These are phyloP conservation scores for Akanthomyces muscarius DNA, from an alignment of 2,329 filamentous ascomycete species.

Conservation along the genomic window DNA sequence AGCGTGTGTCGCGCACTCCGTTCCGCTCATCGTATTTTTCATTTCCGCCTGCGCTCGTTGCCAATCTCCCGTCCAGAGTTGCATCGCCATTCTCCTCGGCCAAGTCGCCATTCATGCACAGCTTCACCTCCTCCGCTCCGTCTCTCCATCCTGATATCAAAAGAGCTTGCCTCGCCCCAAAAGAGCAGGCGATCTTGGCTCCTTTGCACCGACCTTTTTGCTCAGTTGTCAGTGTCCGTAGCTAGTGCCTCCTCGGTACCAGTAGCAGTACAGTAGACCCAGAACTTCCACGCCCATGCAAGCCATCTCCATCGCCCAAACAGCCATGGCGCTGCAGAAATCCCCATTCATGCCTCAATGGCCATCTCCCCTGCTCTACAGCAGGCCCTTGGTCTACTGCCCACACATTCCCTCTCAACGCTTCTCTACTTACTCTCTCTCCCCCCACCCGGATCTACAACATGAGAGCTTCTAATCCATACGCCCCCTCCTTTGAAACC, in stretches of 20 bases:
- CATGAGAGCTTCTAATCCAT: not conserved
- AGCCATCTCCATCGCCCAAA: constrained; percentile 9
- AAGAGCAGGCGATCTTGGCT: no score
- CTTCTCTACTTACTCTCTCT: not conserved
- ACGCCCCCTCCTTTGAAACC: not conserved
- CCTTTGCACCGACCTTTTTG: no score
- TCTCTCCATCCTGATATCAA: no score
- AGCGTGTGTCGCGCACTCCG: no score
- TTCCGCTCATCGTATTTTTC: no score
- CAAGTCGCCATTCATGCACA: not conserved
- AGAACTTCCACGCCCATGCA: not conserved
- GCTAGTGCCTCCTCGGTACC: not conserved
- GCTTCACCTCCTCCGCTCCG: not conserved
- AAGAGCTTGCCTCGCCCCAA: no score
- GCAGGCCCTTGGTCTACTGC: no score
- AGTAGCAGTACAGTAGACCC: not conserved
- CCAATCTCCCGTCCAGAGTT: no score
- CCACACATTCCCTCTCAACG: not conserved
- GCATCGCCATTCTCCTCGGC: not conserved
- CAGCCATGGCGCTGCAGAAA: constrained; percentile 5
- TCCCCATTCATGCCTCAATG: not conserved
- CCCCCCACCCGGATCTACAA: not conserved
- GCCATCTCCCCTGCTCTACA: not conserved
- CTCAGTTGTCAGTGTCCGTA: not conserved
- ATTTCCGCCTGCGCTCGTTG: no score